Evolutionary conservation across 345 rosid genomes (phyloP), one percentile per base, ranked within the genome.

Genomic region (Populus simonii): DNA sequence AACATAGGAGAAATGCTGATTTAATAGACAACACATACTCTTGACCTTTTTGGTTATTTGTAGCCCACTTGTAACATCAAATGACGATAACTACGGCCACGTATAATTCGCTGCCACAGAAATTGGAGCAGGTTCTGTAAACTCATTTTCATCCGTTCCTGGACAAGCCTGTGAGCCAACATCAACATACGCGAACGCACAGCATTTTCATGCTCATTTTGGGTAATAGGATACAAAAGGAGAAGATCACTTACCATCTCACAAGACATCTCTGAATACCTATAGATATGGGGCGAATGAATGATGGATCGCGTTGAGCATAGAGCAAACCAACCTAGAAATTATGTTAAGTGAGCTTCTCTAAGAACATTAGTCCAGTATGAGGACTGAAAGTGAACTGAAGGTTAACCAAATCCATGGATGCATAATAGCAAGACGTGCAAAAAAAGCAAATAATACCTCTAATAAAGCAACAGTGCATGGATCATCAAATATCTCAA

Each of bases 41-140:
- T 29, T 20, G 23, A 53, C 59, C n/a, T 53, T 78, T 75, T 74
- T 51, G 55, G 74, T 72, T 81, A 79, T 57, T 87, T 89, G 71
- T 83, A 87, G 81, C 92, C 89, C 51, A 66, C 82, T 83, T 90
- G 90, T 73, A 80, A 88, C 97, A 96, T 89, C 89, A 96, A 86
- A 80, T 96, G 98, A 57, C 94, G 97, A 85, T 94, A 96, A 84
- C 89, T 86, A 76, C 97, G 95, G 73, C 97, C 94, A 6, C 97
- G 92, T 47, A 93, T 77, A 74, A 86, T 45, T 79, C 92, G 85
- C 73, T 92, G 98, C 98, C 98, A 96, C 76, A 69, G 72, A 84
- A 72, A 91, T 80, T 75, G 85, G 55, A 89, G 78, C 72, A 82
- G 79, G 77, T 67, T 75, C 74, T 22, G 65, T 82, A 80, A 87